Evolutionary conservation across 176 grass and related monocot species (phyloP), one percentile per base, ranked within the genome.

Genomic region (Tillandsia leiboldiana): DNA sequence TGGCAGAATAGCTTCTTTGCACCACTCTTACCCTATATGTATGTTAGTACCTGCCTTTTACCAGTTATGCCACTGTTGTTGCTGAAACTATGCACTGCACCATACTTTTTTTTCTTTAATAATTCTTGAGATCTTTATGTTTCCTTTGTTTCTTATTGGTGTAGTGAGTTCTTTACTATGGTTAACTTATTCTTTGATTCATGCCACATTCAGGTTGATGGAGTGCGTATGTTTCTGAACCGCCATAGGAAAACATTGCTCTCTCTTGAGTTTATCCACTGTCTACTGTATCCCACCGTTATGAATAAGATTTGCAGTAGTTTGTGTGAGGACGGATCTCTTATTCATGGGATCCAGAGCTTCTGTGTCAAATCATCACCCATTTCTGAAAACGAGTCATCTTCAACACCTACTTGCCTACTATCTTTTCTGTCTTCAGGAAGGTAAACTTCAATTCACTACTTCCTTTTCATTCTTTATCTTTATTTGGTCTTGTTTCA

Each of bases 251-350:
- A 75, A 52, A 81, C 86, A 78, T 15, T 84, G 50, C 12, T 78
- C 4, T 88, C 78, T 75, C 81, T 88, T 68, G 86, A 81, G 77
- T 88, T 88, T 51, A 59, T 69, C 54, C 74, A 81, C 18, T 88
- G 81, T 75, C 78, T 67, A 50, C 82, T 88, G 74, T 72, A 70
- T 84, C 74, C 78, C 77, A 27, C 49, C 10, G 56, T 58, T 54
- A 84, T 88, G 78, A 79, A 88, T 68, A 76, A 65, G 81, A 78
- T 88, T 75, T 88, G 71, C 63, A 17, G 9, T 18, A 78, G 74
- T 77, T 42, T 84, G 50, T 75, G 13, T 11, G 63, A 75, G 15
- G 65, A 72, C 11, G 86, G 42, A 73, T 54, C 62, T 61, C 49
- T 8, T 72, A 81, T 50, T 50, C 81, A 88, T 58, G 67, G 68